Conservation (phyloP, 129 eudicot genomes). For the Arctium minus region DNA sequence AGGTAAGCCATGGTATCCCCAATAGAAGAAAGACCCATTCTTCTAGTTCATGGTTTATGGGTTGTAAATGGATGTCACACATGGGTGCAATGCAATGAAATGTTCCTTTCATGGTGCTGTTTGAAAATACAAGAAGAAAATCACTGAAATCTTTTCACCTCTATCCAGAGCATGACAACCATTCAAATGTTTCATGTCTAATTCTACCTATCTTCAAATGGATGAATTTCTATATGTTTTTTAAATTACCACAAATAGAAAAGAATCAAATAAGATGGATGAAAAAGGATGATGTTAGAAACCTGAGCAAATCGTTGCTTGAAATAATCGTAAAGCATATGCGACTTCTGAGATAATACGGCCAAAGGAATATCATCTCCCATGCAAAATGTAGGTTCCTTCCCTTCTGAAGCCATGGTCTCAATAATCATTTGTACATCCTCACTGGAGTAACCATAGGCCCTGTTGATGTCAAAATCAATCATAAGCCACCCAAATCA, state of each 20-base stretch:
- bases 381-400: slow-evolving; percentile 99
- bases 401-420: slow-evolving; percentile 96
- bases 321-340: slow-evolving; percentile 96
- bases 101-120: too few relatives aligned
- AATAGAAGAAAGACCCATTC: too few relatives aligned
- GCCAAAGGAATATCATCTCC: slow-evolving; percentile 98
- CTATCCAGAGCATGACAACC: too few relatives aligned
- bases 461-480: slow-evolving; percentile 48
- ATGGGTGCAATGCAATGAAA: too few relatives aligned
- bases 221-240: background rate
- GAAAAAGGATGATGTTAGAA: background rate
- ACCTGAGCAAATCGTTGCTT: slow-evolving; percentile 99
- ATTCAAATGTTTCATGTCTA: too few relatives aligned
- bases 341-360: slow-evolving; percentile 74
- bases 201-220: background rate
- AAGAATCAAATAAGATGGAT: background rate
- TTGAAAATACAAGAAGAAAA: too few relatives aligned
- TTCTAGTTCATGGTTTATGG: too few relatives aligned
- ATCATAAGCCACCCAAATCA: background rate
- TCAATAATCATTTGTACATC: slow-evolving; percentile 99
- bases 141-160: too few relatives aligned
- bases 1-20: too few relatives aligned
- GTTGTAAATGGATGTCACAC: too few relatives aligned
- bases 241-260: background rate
- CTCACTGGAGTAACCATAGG: slow-evolving; percentile 96